A percentile compares a stretch with the other conserved stretches of the same genome.
phyloP scores from a whole-genome alignment of 1,284 basidiomycete species.

The Quambalaria eucalypti region DNA sequence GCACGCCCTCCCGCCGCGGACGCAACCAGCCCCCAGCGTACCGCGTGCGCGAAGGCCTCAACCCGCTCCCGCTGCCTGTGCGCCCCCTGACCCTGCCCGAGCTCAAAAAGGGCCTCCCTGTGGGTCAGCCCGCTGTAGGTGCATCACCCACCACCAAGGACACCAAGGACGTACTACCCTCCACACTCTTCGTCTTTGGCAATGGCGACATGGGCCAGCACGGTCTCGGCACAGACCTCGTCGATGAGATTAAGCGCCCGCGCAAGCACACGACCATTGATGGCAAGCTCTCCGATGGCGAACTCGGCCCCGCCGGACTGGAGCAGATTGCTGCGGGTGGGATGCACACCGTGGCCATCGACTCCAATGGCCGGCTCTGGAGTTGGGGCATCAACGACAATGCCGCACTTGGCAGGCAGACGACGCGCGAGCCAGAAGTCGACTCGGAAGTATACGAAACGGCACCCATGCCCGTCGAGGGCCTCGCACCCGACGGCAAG shows the following conservation, averaged over 20 bases:
- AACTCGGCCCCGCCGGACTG: slow-evolving; percentile 31
- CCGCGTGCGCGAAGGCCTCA: slow-evolving; percentile 4
- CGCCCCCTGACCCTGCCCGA: background rate
- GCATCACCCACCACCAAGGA: background rate
- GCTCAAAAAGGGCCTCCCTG: background rate
- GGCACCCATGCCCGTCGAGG: slow-evolving; percentile 64
- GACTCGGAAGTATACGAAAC: slow-evolving; percentile 71
- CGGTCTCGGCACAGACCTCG: slow-evolving; percentile 37
- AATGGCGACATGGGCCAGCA: slow-evolving; percentile 44
- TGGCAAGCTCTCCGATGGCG: slow-evolving; percentile 33
- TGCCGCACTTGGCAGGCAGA: slow-evolving; percentile 71
- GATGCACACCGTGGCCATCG: slow-evolving; percentile 43
- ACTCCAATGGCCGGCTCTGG: slow-evolving; percentile 31
- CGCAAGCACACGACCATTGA: slow-evolving; percentile 35
- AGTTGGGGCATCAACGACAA: slow-evolving; percentile 87
- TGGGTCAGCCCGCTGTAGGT: background rate
- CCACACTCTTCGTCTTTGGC: slow-evolving; percentile 43
- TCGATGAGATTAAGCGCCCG: slow-evolving; percentile 43
- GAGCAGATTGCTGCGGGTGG: slow-evolving; percentile 38
- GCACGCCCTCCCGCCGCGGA: background rate
- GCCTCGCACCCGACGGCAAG: slow-evolving; percentile 49
- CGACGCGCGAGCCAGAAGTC: slow-evolving; percentile 56
- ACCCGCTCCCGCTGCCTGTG: slow-evolving; percentile 3
- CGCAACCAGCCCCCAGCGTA: background rate
- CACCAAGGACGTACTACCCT: background rate